Evolutionary conservation across 1,284 basidiomycete species (phyloP), one percentile per base, ranked within the genome.

Genomic region (Coniferiporia weirii): DNA sequence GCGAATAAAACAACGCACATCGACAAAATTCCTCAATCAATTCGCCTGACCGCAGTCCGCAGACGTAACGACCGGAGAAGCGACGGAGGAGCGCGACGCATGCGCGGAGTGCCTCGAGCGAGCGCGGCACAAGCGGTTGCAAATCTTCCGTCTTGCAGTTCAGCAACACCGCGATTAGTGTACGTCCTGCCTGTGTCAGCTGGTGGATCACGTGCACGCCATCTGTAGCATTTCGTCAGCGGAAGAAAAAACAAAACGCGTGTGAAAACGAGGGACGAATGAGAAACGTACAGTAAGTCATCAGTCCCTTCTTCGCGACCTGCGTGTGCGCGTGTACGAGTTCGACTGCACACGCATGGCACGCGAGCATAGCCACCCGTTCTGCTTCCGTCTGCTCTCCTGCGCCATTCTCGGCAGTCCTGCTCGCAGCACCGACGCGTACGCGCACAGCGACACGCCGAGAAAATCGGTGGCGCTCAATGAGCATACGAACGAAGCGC

Each of bases 191-290:
- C 68, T 94, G 92, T 1, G 93, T 94, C 54, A 95, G 76, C 70
- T 95, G 93, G 69, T 95, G 93, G 51, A 95, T 95, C 61, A 95
- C 92, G 70, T 95, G 92, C 1, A 95, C 92, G 4, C 93, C 93
- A 70, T 93, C 91, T 93, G 65, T 27, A 54, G 57, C 57, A 35
- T 15, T 52, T 54, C 53, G 35, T 52, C 34, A 17, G 22, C 38
- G 35, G n/a, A 51, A 56, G 55, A 20, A 43, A 55, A 55, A 17
- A 56, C 27, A 27, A 27, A 27, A 27, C 27, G 27, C 27, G 34
- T 47, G 53, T 43, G 60, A 57, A 45, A 60, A 54, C 47, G 61
- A 27, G 46, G 17, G 27, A 27, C 27, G 27, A 27, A 27, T 27
- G 27, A 5, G 19, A 55, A 36, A 79, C 90, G 73, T 66, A 93